Percentiles rank a stretch among this genome's conserved stretches.
Evolutionary conservation across 2,329 filamentous ascomycete genomes (phyloP).

Genomic region (Aureobasidium sp.): DNA sequence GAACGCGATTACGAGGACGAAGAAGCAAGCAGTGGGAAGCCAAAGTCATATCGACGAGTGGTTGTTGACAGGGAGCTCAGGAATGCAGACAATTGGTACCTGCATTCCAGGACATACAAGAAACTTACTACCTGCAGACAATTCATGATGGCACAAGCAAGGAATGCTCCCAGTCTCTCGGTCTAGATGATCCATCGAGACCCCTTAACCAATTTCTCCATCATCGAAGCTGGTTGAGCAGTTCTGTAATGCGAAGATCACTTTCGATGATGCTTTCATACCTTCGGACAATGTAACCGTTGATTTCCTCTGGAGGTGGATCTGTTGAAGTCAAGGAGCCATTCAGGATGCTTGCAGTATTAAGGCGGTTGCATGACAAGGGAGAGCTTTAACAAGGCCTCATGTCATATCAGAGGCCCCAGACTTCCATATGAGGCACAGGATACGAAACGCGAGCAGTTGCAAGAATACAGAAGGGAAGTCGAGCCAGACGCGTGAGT

Average conservation of each 20-base stretch:
- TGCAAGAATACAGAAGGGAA: neutral
- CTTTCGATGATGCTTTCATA: too few species aligned
- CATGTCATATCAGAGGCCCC: too few species aligned
- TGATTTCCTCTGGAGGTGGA: too few species aligned
- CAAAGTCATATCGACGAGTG: neutral
- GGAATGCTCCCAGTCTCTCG: neutral
- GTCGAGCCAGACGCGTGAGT: neutral
- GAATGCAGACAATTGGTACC: neutral
- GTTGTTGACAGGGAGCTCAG: conserved; percentile 9
- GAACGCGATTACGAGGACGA: neutral
- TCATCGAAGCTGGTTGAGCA: too few species aligned
- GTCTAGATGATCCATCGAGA: neutral
- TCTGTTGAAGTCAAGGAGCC: too few species aligned
- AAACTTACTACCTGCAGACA: neutral
- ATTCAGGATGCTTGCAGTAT: too few species aligned
- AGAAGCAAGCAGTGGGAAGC: neutral
- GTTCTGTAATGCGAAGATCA: too few species aligned
- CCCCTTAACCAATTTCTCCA: neutral
- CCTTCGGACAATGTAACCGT: too few species aligned
- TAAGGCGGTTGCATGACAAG: too few species aligned
- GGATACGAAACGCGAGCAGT: neutral
- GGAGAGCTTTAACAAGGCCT: too few species aligned
- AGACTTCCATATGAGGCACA: too few species aligned
- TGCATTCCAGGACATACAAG: neutral
- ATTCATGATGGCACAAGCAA: neutral